phyloP scores from a whole-genome alignment of 2,329 filamentous ascomycete species.

The Aureobasidium zeae region DNA sequence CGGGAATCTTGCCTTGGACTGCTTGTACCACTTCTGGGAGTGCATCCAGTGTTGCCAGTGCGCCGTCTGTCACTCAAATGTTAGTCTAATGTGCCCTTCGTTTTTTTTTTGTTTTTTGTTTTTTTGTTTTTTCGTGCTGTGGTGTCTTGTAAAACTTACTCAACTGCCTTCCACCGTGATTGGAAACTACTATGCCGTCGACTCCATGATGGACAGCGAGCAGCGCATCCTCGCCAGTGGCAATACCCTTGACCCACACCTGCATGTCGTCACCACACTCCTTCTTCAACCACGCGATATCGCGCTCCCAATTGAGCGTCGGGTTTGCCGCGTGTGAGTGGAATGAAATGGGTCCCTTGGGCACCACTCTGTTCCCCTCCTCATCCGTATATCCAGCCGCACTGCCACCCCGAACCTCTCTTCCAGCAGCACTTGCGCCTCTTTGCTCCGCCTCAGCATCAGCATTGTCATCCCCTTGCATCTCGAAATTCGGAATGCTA shows the following conservation, averaged over 20 bases:
- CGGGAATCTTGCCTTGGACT: slow-evolving; percentile 37
- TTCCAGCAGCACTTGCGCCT: slow-evolving; percentile 14
- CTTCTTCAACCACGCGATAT: slow-evolving; percentile 42
- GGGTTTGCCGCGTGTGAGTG: slow-evolving; percentile 34
- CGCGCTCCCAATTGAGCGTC: slow-evolving; percentile 38
- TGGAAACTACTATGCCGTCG: slow-evolving; percentile 43
- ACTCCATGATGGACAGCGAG: slow-evolving; percentile 37
- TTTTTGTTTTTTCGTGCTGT: no score
- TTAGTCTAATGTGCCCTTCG: not conserved
- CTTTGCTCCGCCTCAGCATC: slow-evolving; percentile 17
- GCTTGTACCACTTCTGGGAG: slow-evolving; percentile 28
- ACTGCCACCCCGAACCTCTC: no score
- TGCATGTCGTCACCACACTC: slow-evolving; percentile 38
- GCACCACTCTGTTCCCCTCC: slow-evolving; percentile 19
- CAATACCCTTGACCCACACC: slow-evolving; percentile 39
- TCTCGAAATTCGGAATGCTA: slow-evolving; percentile 29
- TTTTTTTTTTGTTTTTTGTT: no score
- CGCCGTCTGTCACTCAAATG: slow-evolving; percentile 35
- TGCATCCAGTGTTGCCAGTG: slow-evolving; percentile 40
- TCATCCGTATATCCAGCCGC: slow-evolving; percentile 22
- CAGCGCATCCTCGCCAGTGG: slow-evolving; percentile 35
- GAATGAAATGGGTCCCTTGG: slow-evolving; percentile 31
- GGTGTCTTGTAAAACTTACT: no score
- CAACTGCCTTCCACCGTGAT: slow-evolving; percentile 38
- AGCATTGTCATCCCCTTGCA: slow-evolving; percentile 20